Evolutionary conservation across 768 basidiomycete species (phyloP).

Genomic region (Epithele typhae): DNA sequence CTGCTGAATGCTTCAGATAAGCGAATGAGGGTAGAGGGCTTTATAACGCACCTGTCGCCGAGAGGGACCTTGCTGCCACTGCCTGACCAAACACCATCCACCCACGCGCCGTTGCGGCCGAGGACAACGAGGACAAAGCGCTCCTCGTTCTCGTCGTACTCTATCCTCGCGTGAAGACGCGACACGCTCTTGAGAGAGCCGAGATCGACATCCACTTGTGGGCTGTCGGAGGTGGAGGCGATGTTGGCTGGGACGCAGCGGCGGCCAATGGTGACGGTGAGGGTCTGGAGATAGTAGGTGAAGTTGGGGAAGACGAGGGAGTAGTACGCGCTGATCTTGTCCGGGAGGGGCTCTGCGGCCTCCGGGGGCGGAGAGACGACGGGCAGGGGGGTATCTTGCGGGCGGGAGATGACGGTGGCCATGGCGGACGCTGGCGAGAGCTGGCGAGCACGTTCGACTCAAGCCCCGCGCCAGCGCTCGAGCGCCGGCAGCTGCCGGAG

Average conservation of each 20-base stretch:
- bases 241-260: slow-evolving; percentile 63
- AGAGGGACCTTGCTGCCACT: slow-evolving; percentile 85
- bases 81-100: slow-evolving; percentile 94
- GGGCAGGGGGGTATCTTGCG: slow-evolving; percentile 25
- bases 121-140: slow-evolving; percentile 87
- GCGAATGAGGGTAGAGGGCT: not conserved
- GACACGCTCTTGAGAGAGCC: slow-evolving; percentile 97
- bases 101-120: slow-evolving; percentile 98
- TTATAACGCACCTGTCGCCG: slow-evolving; percentile 62
- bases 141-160: slow-evolving; percentile 87
- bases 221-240: slow-evolving; percentile 52
- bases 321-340: slow-evolving; percentile 91
- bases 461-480: not conserved
- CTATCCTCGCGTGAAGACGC: slow-evolving; percentile 93
- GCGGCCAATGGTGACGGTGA: slow-evolving; percentile 90
- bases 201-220: slow-evolving; percentile 82
- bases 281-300: slow-evolving; percentile 96
- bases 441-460: slow-evolving; percentile 15
- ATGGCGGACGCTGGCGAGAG: slow-evolving; percentile 18
- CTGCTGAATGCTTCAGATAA: slow-evolving; percentile 36
- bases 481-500: not conserved
- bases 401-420: slow-evolving; percentile 22
- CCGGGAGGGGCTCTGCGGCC: slow-evolving; percentile 36
- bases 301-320: slow-evolving; percentile 91
- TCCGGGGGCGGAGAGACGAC: slow-evolving; percentile 25